Conservation (phyloP, 2,329 filamentous ascomycete genomes). For the Pseudogymnoascus sp. region DNA sequence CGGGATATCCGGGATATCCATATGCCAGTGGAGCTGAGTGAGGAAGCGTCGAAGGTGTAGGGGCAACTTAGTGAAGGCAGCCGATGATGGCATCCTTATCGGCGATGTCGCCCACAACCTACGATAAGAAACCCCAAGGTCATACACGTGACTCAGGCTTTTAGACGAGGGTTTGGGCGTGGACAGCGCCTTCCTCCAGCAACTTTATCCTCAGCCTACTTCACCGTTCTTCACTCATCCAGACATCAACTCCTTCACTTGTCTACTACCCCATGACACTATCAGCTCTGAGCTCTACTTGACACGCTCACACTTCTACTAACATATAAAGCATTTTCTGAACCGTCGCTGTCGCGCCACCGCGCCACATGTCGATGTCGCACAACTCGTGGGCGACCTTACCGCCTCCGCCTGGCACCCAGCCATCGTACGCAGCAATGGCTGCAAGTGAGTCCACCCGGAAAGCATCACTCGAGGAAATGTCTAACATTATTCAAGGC, state of each 20-base stretch:
- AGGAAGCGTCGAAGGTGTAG: not conserved
- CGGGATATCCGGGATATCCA: slow-evolving; percentile 62
- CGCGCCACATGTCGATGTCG: slow-evolving; percentile 6
- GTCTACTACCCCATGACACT: not conserved
- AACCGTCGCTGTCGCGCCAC: not conserved
- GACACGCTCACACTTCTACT: slow-evolving; percentile 4
- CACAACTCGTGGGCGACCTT: slow-evolving; percentile 22
- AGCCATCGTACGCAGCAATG: slow-evolving; percentile 22
- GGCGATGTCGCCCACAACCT: not conserved
- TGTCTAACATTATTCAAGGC: slow-evolving; percentile 29
- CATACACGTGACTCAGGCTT: not conserved
- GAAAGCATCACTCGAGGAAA: not conserved
- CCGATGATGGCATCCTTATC: slow-evolving; percentile 9
- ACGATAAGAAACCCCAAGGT: not conserved
- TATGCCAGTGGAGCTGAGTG: slow-evolving; percentile 13
- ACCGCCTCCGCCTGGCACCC: slow-evolving; percentile 34
- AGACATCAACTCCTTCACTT: not conserved
- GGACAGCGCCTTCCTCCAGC: not conserved
- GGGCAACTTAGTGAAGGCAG: not conserved
- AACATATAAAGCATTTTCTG: not conserved
- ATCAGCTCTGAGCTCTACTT: slow-evolving; percentile 5
- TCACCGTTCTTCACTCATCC: not conserved
- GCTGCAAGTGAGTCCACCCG: slow-evolving; percentile 22
- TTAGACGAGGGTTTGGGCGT: slow-evolving; percentile 5
- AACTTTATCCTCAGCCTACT: slow-evolving; percentile 1